These are phyloP conservation scores for Amanita pseudoporphyria DNA, from an alignment of 768 basidiomycete genomes.

Conservation along the genomic window DNA sequence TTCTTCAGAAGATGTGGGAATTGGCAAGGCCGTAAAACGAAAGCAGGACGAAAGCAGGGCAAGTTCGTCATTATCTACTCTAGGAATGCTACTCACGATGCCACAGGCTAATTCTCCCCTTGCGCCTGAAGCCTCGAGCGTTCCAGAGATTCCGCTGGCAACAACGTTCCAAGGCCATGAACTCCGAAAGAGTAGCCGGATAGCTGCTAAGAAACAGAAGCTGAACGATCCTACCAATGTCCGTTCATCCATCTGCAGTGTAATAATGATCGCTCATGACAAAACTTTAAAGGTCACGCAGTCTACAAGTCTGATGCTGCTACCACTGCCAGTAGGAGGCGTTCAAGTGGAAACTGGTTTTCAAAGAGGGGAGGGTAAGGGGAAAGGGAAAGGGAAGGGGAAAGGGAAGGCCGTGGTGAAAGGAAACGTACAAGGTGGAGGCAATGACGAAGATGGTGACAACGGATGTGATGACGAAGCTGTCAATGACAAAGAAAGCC, in stretches of 20 bases:
- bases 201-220: too few species aligned
- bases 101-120: slow-evolving; percentile 7
- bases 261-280: too few species aligned
- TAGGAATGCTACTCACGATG: too few species aligned
- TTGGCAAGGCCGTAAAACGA: too few species aligned
- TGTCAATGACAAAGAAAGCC: slow-evolving; percentile 7
- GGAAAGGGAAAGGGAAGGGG: slow-evolving; percentile 4
- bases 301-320: too few species aligned
- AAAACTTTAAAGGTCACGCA: too few species aligned
- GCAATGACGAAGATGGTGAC: slow-evolving; percentile 7
- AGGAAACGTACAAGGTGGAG: slow-evolving; percentile 8
- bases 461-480: too few species aligned
- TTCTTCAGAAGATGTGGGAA: slow-evolving; percentile 6
- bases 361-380: slow-evolving; percentile 1
- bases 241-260: too few species aligned
- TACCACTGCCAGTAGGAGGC: too few species aligned
- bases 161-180: too few species aligned
- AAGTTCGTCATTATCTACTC: slow-evolving; percentile 7
- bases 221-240: too few species aligned
- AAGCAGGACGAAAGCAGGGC: slow-evolving; percentile 9
- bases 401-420: slow-evolving; percentile 4
- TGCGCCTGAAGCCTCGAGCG: slow-evolving; percentile 1
- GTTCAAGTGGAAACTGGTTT: slow-evolving; percentile 6
- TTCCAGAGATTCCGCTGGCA: too few species aligned
- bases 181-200: slow-evolving; percentile 3